Conservation (phyloP, 2,329 filamentous ascomycete genomes). For the Neonectria sp. region DNA sequence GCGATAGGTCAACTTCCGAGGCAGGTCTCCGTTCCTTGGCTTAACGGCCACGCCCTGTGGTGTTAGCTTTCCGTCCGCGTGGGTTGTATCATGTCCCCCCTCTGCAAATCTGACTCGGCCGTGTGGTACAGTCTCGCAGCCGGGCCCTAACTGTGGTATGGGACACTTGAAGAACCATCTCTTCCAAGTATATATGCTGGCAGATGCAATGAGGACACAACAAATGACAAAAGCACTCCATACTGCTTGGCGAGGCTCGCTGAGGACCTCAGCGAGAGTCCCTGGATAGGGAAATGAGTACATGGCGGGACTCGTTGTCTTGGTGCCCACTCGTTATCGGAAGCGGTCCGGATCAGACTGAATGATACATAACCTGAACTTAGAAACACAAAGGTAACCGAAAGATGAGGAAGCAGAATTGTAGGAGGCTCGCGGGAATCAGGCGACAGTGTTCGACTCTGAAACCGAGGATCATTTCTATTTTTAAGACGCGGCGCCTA, state of each 20-base stretch:
- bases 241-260: not conserved
- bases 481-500: not conserved
- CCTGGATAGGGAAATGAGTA: not conserved
- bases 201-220: not conserved
- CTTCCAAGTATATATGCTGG: not conserved
- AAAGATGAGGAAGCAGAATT: not conserved
- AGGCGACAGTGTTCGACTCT: not conserved
- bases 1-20: not conserved
- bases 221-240: not conserved
- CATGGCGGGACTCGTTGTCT: not conserved
- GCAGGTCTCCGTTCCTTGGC: not conserved
- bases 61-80: not conserved
- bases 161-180: not conserved
- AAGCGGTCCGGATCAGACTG: not conserved
- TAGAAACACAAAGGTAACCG: not conserved
- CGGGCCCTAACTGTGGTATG: not conserved
- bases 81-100: not conserved
- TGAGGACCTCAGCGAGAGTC: not conserved
- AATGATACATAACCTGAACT: not conserved
- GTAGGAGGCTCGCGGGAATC: not conserved
- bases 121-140: not conserved
- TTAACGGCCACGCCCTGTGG: too few relatives aligned
- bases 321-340: not conserved
- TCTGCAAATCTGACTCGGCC: not conserved
- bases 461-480: not conserved